These are phyloP conservation scores for Starmerella bombicola DNA, from an alignment of 805 yeast species.

Conservation along the genomic window DNA sequence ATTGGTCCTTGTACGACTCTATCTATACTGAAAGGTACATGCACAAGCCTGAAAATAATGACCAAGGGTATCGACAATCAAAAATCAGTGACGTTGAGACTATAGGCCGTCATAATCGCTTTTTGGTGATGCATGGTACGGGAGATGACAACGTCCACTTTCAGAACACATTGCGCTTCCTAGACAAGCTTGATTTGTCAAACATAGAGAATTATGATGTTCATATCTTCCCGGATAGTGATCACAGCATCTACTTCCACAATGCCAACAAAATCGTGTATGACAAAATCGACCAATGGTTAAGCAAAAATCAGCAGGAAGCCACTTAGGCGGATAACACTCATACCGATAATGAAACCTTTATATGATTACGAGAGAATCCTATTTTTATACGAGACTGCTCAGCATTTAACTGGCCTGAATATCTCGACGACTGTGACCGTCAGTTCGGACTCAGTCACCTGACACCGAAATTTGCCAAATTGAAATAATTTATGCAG, in stretches of 20 bases:
- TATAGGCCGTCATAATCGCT: slow-evolving; percentile 49
- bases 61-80: slow-evolving; percentile 45
- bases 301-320: slow-evolving; percentile 25
- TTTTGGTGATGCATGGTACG: slow-evolving; percentile 86
- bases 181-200: slow-evolving; percentile 62
- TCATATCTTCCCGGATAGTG: slow-evolving; percentile 85
- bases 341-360: no score
- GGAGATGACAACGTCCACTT: slow-evolving; percentile 97
- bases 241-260: slow-evolving; percentile 69
- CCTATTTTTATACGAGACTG: no score
- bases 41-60: slow-evolving; percentile 65
- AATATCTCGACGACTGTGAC: no score
- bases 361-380: no score
- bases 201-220: slow-evolving; percentile 81
- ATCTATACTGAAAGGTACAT: slow-evolving; percentile 91
- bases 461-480: no score
- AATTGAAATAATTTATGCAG: no score
- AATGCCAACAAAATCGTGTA: slow-evolving; percentile 66
- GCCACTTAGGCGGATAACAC: neutral
- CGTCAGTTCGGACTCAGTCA: no score
- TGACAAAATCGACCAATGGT: slow-evolving; percentile 64
- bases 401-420: no score
- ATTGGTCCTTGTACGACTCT: slow-evolving; percentile 85
- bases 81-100: slow-evolving; percentile 45
- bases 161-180: slow-evolving; percentile 68